A percentile compares a stretch with the other conserved stretches of the same genome.
Conservation (phyloP, 2,329 filamentous ascomycete genomes). For the Biscogniauxia marginata region DNA sequence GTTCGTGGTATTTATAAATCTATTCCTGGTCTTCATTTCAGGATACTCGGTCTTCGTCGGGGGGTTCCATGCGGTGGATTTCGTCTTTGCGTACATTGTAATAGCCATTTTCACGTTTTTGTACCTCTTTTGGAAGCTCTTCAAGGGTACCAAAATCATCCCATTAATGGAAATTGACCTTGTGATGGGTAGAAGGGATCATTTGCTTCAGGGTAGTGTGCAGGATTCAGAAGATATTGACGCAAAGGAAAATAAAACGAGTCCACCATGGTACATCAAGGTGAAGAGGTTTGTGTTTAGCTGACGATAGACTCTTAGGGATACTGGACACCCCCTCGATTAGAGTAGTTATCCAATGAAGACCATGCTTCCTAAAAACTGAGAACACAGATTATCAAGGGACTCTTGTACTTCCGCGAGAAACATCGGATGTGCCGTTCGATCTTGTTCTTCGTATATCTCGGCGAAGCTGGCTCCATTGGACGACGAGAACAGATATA, state of each 20-base stretch:
- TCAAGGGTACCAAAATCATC: conserved; percentile 27
- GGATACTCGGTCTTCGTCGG: conserved; percentile 30
- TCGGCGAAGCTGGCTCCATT: too few relatives aligned
- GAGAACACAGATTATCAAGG: too few relatives aligned
- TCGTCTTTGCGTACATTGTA: conserved; percentile 29
- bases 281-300: conserved; percentile 20
- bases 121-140: conserved; percentile 27
- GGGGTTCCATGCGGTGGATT: conserved; percentile 26
- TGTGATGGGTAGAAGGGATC: conserved; percentile 24
- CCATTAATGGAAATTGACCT: conserved; percentile 21
- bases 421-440: too few relatives aligned
- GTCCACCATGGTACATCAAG: conserved; percentile 15
- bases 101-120: conserved; percentile 26
- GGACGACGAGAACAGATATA: too few relatives aligned
- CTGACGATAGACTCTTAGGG: conserved; percentile 1
- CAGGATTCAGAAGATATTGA: conserved; percentile 1
- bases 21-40: conserved; percentile 30
- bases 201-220: conserved; percentile 3
- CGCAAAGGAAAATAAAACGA: background rate
- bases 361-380: too few relatives aligned
- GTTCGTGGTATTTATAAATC: conserved; percentile 28
- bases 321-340: too few relatives aligned
- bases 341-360: too few relatives aligned
- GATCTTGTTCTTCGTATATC: too few relatives aligned
- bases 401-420: too few relatives aligned